A percentile compares a stretch with the other conserved stretches of the same genome.
phyloP scores from a whole-genome alignment of 1,284 basidiomycete species.

The Takashimella koratensis region DNA sequence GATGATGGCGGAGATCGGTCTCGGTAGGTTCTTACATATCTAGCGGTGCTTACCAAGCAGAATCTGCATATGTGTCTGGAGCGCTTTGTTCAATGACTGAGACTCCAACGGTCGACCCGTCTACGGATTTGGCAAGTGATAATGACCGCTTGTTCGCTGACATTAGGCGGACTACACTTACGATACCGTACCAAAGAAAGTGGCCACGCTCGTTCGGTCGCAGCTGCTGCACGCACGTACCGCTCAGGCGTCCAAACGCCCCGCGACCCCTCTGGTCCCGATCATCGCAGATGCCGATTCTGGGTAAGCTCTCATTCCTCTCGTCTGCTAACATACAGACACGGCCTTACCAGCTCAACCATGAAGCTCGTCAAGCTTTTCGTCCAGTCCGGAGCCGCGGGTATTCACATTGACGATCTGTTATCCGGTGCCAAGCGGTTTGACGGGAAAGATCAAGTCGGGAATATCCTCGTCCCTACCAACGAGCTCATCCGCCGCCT shows the following conservation, averaged over 20 bases:
- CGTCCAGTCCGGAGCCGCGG: constrained; percentile 17
- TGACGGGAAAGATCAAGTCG: constrained; percentile 7
- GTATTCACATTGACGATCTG: constrained; percentile 19
- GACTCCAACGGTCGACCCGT: constrained; percentile 6
- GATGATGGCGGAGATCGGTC: constrained; percentile 14
- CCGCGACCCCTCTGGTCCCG: constrained; percentile 10
- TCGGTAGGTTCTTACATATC: constrained; percentile 19
- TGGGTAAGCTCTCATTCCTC: constrained; percentile 21
- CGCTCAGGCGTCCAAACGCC: neutral
- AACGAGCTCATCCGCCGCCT: constrained; percentile 14
- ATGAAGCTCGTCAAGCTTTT: constrained; percentile 50
- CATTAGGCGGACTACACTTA: constrained; percentile 14
- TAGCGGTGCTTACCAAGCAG: too few species aligned
- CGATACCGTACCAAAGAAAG: constrained; percentile 15
- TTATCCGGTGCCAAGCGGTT: constrained; percentile 9
- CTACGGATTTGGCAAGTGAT: constrained; percentile 8
- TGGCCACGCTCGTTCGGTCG: constrained; percentile 12
- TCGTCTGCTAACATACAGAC: constrained; percentile 7
- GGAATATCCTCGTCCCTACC: constrained; percentile 15
- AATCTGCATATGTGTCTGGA: constrained; percentile 10
- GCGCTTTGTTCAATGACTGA: constrained; percentile 4
- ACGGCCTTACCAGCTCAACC: constrained; percentile 53
- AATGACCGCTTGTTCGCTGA: neutral
- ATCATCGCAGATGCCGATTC: constrained; percentile 27
- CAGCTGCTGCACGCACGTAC: constrained; percentile 17